These are phyloP conservation scores for Nicotiana undulata DNA, from an alignment of 257 asterid genomes.

Conservation along the genomic window DNA sequence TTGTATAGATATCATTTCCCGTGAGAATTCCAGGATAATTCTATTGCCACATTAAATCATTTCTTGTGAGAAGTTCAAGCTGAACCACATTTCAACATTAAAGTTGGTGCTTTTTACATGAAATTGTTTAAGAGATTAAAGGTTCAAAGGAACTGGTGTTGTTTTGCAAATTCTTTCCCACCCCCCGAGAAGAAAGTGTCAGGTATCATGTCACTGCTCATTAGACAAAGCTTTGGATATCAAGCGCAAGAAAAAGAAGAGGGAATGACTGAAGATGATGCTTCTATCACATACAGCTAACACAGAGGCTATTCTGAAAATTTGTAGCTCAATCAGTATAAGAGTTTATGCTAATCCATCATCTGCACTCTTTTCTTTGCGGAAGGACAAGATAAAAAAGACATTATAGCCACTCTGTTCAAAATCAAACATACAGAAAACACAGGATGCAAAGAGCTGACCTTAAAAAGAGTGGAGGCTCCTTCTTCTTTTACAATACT, in stretches of 20 bases:
- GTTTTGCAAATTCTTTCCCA: not conserved
- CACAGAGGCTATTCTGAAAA: not conserved
- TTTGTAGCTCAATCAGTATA: not conserved
- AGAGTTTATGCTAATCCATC: not conserved
- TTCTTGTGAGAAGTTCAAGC: not conserved
- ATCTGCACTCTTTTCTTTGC: not conserved
- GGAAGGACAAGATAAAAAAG: not conserved
- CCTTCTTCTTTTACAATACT: slow-evolving; percentile 55
- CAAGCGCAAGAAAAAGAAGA: not conserved
- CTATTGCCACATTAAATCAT: no score
- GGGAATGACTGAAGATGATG: not conserved
- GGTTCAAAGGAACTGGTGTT: not conserved
- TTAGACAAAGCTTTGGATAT: not conserved
- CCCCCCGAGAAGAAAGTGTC: not conserved
- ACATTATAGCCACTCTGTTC: not conserved
- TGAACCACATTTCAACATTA: not conserved
- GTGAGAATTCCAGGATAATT: not conserved
- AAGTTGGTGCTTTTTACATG: not conserved
- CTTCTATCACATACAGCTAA: not conserved
- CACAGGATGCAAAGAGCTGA: slow-evolving; percentile 13
- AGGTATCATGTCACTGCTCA: not conserved
- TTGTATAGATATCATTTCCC: not conserved
- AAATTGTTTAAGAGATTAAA: not conserved
- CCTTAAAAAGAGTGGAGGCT: slow-evolving; percentile 47
- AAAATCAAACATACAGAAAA: not conserved